Base-by-base conservation (phyloP, 1,284 basidiomycete genomes). In the Moniliophthora roreri region DNA sequence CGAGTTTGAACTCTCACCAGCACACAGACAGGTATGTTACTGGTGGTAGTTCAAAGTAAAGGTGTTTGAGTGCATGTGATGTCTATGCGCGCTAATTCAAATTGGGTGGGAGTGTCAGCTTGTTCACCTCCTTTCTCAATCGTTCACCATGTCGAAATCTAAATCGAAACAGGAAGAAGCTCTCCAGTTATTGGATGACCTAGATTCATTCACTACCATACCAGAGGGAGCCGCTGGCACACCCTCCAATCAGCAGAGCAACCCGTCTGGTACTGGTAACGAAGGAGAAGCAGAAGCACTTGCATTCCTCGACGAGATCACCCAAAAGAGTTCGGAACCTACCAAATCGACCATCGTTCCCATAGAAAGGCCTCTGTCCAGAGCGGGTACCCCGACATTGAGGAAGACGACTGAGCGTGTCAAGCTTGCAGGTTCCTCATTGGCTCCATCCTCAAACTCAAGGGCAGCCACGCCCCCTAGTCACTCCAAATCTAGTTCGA, bases 281-380 rank as follows among this genome's bases (percentile, higher is more conserved):
- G 76, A 76, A 58, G 82, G 82, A 39, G 85, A 92, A 66, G 87
- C 89, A 18, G 89, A 91, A 57, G 92, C 91, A 15, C 82, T 95
- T 40, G 94, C 93, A 21, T 96, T 95, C 75, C 83, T 97, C 51
- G 93, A 97, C 70, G 93, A 96, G 70, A 93, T 96, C 62, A 94
- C 92, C 0, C 91, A 92, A 78, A 94, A 93, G 72, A 88, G 84
- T 66, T 78, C 85, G 3, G 89, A 90, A 60, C 87, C 88, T 3
- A 82, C 84, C 8, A 83, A 85, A 38, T 63, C 78, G 1, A 71
- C 83, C 24, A 70, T 79, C 26, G 68, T 78, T 18, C 77, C 79
- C 55, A 69, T 81, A 50, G 84, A 86, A 37, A 73, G 83, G 8
- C 83, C 84, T 2, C 64, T 73, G 45, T 89, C 87, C 35, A 79